A percentile compares a stretch with the other conserved stretches of the same genome.
phyloP scores from a whole-genome alignment of 768 basidiomycete genomes.

The Mycena capillaripes region DNA sequence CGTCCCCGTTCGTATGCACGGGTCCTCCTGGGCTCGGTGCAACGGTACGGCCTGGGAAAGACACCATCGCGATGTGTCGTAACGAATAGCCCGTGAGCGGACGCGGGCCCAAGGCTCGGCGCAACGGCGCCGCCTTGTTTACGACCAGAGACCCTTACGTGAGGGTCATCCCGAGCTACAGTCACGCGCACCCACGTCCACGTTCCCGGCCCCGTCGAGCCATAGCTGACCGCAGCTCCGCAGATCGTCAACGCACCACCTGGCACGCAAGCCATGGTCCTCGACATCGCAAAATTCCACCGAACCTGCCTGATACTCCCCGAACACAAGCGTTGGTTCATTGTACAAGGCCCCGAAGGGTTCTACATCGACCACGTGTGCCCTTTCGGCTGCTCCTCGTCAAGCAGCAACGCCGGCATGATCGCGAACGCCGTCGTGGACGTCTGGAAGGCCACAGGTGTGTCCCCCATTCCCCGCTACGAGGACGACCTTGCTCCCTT shows the following conservation, averaged over 20 bases:
- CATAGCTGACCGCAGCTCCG: background rate
- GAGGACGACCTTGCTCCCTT: constrained; percentile 49
- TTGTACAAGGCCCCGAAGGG: constrained; percentile 39
- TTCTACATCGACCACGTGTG: constrained; percentile 50
- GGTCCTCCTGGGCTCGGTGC: no score
- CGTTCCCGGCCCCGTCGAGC: no score
- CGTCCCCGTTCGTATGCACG: no score
- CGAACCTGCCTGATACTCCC: constrained; percentile 49
- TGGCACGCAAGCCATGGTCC: constrained; percentile 11
- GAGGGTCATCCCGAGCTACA: no score
- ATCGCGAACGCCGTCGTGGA: constrained; percentile 45
- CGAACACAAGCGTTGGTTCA: constrained; percentile 50
- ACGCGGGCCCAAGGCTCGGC: no score
- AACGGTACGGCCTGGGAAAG: no score
- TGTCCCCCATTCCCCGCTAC: constrained; percentile 40
- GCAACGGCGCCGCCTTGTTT: no score
- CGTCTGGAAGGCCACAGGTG: constrained; percentile 42
- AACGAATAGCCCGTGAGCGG: no score
- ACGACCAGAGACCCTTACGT: no score
- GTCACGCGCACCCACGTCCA: background rate
- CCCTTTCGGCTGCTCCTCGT: constrained; percentile 46
- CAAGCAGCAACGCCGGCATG: constrained; percentile 49
- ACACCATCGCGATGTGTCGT: no score
- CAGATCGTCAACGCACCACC: constrained; percentile 20
- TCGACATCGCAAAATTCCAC: constrained; percentile 51